Evolutionary conservation across 305 asterid species (phyloP).

Genomic region (Withania somnifera): DNA sequence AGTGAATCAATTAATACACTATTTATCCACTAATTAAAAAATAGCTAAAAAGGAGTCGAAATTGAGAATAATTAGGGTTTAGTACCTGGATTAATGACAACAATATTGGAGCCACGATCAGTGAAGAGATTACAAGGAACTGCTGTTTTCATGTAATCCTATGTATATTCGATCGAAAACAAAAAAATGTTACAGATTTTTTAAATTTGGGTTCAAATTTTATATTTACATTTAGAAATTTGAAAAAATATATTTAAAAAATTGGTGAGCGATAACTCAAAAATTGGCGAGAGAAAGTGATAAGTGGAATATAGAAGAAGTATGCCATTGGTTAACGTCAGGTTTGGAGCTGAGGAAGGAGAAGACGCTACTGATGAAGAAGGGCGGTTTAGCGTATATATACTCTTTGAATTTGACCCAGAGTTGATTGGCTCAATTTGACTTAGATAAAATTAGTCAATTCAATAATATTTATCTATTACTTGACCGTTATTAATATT

Average conservation of each 20-base stretch:
- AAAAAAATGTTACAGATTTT: not conserved
- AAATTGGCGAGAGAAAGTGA: too few relatives aligned
- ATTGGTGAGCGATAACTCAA: too few relatives aligned
- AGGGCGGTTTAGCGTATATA: not conserved
- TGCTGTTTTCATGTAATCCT: slow-evolving; percentile 75
- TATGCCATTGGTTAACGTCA: not conserved
- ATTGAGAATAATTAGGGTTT: not conserved
- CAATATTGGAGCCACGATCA: slow-evolving; percentile 92
- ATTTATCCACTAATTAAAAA: too few relatives aligned
- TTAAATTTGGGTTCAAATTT: too few relatives aligned
- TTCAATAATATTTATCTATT: too few relatives aligned
- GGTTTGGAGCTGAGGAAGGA: not conserved
- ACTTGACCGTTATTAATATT: too few relatives aligned
- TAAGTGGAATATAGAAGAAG: not conserved
- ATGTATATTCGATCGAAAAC: not conserved
- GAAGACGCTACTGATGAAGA: not conserved
- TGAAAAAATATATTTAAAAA: too few relatives aligned
- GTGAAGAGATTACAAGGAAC: slow-evolving; percentile 78
- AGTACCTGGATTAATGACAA: slow-evolving; percentile 85
- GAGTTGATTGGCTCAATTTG: not conserved
- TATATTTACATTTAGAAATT: too few relatives aligned
- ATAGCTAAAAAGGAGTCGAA: too few relatives aligned
- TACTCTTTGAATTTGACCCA: not conserved
- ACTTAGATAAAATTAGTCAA: too few relatives aligned
- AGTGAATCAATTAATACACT: too few relatives aligned